phyloP scores from a whole-genome alignment of 2,329 filamentous ascomycete species.

The Grosmannia serpens region DNA sequence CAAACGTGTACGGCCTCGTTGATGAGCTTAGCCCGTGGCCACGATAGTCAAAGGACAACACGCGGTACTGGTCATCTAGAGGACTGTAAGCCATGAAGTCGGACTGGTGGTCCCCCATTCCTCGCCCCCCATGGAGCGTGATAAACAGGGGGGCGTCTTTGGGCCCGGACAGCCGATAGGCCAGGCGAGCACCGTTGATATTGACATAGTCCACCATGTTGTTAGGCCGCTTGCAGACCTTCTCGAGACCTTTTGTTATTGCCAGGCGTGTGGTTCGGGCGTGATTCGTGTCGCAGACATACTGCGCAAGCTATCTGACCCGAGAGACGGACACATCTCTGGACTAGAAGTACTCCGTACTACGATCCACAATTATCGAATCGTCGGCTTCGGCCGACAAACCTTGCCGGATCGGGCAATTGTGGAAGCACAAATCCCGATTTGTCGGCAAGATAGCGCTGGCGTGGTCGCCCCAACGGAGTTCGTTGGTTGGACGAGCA shows the following conservation, averaged over 20 bases:
- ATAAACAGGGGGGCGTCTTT: constrained; percentile 21
- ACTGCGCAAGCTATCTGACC: too few species aligned
- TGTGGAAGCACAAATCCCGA: neutral
- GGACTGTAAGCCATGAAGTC: constrained; percentile 22
- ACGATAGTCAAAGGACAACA: constrained; percentile 25
- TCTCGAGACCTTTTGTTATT: neutral
- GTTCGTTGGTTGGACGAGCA: neutral
- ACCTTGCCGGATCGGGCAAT: neutral
- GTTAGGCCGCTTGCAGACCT: neutral
- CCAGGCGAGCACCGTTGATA: constrained; percentile 23
- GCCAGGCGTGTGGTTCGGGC: neutral
- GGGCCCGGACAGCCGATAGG: constrained; percentile 20
- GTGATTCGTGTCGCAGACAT: too few species aligned
- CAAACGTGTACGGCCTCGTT: constrained; percentile 23
- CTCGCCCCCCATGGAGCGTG: constrained; percentile 25
- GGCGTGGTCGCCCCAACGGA: neutral
- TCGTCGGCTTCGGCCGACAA: neutral
- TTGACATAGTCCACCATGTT: constrained; percentile 14
- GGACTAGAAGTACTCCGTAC: too few species aligned
- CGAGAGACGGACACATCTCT: too few species aligned
- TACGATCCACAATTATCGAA: neutral
- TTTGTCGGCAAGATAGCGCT: neutral
- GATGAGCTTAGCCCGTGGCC: constrained; percentile 24
- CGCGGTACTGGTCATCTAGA: constrained; percentile 16
- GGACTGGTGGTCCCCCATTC: constrained; percentile 22